These are phyloP conservation scores for Uncinocarpus reesii DNA, from an alignment of 2,329 filamentous ascomycete genomes.

Conservation along the genomic window DNA sequence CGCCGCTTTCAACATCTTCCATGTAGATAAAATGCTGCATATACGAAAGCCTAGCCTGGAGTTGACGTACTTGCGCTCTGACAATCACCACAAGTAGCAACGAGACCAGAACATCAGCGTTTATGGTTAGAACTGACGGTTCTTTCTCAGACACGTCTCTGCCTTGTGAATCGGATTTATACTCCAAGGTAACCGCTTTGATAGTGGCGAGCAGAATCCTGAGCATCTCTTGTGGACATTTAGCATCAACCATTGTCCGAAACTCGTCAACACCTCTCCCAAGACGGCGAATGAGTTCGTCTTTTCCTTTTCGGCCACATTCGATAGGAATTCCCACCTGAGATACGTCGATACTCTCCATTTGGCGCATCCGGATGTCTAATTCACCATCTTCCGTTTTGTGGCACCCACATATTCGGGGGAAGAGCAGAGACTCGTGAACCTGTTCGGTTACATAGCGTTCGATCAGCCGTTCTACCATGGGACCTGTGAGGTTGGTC, in stretches of 20 bases:
- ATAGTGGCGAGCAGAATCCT: slow-evolving; percentile 67
- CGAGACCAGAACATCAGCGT: slow-evolving; percentile 88
- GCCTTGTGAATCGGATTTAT: slow-evolving; percentile 29
- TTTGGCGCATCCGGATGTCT: slow-evolving; percentile 80
- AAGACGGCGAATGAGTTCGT: slow-evolving; percentile 67
- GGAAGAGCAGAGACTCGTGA: slow-evolving; percentile 73
- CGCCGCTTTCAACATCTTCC: slow-evolving; percentile 91
- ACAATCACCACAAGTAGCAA: slow-evolving; percentile 87
- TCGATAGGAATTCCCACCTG: slow-evolving; percentile 85
- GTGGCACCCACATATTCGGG: slow-evolving; percentile 66
- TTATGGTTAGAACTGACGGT: slow-evolving; percentile 52
- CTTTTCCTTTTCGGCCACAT: slow-evolving; percentile 65
- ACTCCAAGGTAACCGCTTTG: slow-evolving; percentile 66
- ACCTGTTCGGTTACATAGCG: slow-evolving; percentile 89
- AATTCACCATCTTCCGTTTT: slow-evolving; percentile 75
- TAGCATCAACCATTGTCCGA: slow-evolving; percentile 66
- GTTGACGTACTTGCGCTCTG: slow-evolving; percentile 71
- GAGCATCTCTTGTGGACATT: slow-evolving; percentile 82
- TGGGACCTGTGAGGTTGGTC: slow-evolving; percentile 81
- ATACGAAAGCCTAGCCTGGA: slow-evolving; percentile 83
- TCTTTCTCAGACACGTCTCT: slow-evolving; percentile 41
- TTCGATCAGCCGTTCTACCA: slow-evolving; percentile 90
- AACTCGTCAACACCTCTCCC: slow-evolving; percentile 77
- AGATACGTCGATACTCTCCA: slow-evolving; percentile 87
- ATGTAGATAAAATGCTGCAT: slow-evolving; percentile 97